A percentile compares a stretch with the other conserved stretches of the same genome.
Evolutionary conservation across 2,329 filamentous ascomycete genomes (phyloP).

Genomic region (Cladosporium sp.): DNA sequence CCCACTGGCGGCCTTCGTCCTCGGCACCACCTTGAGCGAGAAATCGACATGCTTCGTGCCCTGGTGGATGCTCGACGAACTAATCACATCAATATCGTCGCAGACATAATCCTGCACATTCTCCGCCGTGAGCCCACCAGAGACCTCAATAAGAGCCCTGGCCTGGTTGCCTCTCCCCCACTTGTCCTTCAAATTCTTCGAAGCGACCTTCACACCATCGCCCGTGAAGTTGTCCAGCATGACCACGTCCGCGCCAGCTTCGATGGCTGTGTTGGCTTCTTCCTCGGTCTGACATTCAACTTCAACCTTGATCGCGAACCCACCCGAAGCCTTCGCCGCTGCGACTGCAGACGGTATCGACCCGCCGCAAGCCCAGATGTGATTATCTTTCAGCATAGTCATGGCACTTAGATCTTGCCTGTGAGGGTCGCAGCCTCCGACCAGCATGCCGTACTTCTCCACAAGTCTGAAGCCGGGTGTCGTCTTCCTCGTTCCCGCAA

Average conservation of each 20-base stretch:
- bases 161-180: slow-evolving; percentile 60
- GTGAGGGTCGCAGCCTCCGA: slow-evolving; percentile 88
- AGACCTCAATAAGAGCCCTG: slow-evolving; percentile 77
- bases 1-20: slow-evolving; percentile 21
- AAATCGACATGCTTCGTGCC: slow-evolving; percentile 93
- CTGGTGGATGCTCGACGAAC: slow-evolving; percentile 94
- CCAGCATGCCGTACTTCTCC: slow-evolving; percentile 96
- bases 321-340: slow-evolving; percentile 77
- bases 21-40: slow-evolving; percentile 76
- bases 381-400: slow-evolving; percentile 99
- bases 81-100: slow-evolving; percentile 87
- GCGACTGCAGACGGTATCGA: slow-evolving; percentile 81
- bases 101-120: slow-evolving; percentile 80
- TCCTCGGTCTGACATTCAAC: slow-evolving; percentile 87
- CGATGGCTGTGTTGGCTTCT: slow-evolving; percentile 88
- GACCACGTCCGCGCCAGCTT: slow-evolving; percentile 85
- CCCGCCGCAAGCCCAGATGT: slow-evolving; percentile 81
- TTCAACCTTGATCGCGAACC: slow-evolving; percentile 91
- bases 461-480: slow-evolving; percentile 93
- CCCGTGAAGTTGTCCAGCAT: slow-evolving; percentile 96
- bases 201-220: slow-evolving; percentile 70
- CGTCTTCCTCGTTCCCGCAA: slow-evolving; percentile 96
- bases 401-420: slow-evolving; percentile 82
- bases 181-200: slow-evolving; percentile 69
- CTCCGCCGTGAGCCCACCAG: slow-evolving; percentile 77